Base-by-base conservation (phyloP, 2,329 filamentous ascomycete species). In the Fusarium illudens region DNA sequence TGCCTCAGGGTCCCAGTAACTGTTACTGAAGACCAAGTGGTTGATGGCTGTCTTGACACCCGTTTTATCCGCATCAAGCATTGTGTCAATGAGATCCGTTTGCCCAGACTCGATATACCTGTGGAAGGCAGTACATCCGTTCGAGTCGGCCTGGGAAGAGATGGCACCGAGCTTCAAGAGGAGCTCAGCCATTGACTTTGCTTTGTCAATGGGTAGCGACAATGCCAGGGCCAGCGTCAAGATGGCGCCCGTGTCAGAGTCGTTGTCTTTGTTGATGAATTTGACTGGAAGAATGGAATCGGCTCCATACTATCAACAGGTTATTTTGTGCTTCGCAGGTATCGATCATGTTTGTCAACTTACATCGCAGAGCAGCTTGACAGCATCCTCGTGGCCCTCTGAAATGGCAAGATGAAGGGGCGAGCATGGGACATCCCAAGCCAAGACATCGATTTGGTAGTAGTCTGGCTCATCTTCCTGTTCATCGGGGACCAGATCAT, bases 391-490 rank as follows among this genome's bases (percentile, higher is more conserved):
- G 68, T 95, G 89, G 0, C 92, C 92, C 62, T 88, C 87, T 2
- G 92, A 76, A 63, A 96, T 93, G 8, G 93, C 93, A 27, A 94
- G 84, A 76, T 97, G 93, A 6, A 96, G 83, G 2, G 93, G 88
- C 12, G 90, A 91, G 60, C 89, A 87, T 5, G 89, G 88, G 6
- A 84, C 86, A 71, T 96, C 93, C 93, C 93, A 97, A 1, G 92
- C 88, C n/a, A 92, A 75, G 2, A 91, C 86, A 68, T 96, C 90
- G 62, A 94, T 84, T 68, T 96, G 89, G 76, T 92, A 95, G 54
- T 94, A 86, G 77, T 97, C 92, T 1, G 92, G 92, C 19, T 92
- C 90, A 10, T 90, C 84, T 2, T 88, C 84, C 8, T 73, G 72
- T 7, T 88, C 86, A 6, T 89, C 86, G 1, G 83, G 81, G 1